Base-by-base conservation (phyloP, 2,329 filamentous ascomycete species). In the Penicillium sclerotiorum region DNA sequence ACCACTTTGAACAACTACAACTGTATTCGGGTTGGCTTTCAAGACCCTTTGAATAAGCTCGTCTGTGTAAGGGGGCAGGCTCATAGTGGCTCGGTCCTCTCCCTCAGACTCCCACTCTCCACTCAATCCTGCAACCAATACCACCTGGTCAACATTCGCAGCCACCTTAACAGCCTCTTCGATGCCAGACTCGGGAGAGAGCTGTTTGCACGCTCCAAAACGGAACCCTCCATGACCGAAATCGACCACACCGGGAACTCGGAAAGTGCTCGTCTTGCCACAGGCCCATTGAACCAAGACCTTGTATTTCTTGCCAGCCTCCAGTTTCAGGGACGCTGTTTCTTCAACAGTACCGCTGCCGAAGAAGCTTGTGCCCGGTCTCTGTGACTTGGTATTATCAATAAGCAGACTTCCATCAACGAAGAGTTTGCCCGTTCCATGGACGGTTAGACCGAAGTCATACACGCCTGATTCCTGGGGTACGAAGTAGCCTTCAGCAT, bases 1-100 rank as follows among this genome's bases (percentile, higher is more conserved):
- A n/a, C 86, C 87, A 0, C 84, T 86, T 57, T 89, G 86, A 63
- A 86, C 82, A 1, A 89, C 83, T 1, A 90, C 80, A 1, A 82
- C 80, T 0, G 84, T 85, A 38, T 82, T 82, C 5, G 81, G 72
- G 62, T 89, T 88, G 1, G 78, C 82, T 1, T 75, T 73, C 5
- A 80, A 74, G 0, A 89, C 80, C 2, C 80, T 78, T 5, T 75
- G 61, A 51, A 90, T 84, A 27, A 80, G 73, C 40, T 72, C 70
- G 56, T 80, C 75, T 35, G 73, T 73, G 54, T 60, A 67, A 45
- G 59, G 74, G 42, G 77, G 77, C 1, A 79, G 65, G 39, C 75
- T 69, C 74, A 79, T 75, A 55, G 65, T 70, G 6, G 66, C 61
- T 47, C 77, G 73, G 52, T 80, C 78, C 9, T 77, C 75, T 12